Evolutionary conservation across 1,284 basidiomycete species (phyloP).

Genomic region (Ustilago shanxiensis): DNA sequence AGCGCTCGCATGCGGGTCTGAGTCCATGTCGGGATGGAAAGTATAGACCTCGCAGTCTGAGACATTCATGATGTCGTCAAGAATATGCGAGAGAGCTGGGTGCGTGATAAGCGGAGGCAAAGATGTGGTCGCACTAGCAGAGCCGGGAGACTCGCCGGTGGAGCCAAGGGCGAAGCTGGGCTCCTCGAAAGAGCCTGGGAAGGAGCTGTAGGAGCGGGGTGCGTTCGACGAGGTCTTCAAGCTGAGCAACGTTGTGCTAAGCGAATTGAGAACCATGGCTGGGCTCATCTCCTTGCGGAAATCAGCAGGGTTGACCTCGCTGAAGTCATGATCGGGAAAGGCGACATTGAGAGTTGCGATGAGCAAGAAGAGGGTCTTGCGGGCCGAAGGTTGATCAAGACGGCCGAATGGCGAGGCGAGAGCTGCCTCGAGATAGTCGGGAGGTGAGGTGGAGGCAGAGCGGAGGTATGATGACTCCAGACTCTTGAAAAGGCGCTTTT

Average conservation of each 20-base stretch:
- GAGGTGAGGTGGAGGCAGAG: slow-evolving; percentile 65
- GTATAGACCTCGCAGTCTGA: slow-evolving; percentile 95
- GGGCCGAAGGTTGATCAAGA: slow-evolving; percentile 74
- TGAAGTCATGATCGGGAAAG: slow-evolving; percentile 98
- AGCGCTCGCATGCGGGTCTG: slow-evolving; percentile 85
- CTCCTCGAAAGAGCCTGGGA: slow-evolving; percentile 63
- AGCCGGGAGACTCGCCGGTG: slow-evolving; percentile 27
- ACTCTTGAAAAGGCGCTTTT: slow-evolving; percentile 94
- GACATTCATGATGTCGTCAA: slow-evolving; percentile 91
- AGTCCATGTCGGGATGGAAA: slow-evolving; percentile 92
- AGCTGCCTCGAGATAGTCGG: slow-evolving; percentile 64
- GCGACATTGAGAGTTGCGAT: slow-evolving; percentile 97
- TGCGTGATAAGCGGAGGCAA: slow-evolving; percentile 72
- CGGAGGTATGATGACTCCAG: slow-evolving; percentile 73
- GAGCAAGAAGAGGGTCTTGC: slow-evolving; percentile 91
- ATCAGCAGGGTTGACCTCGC: slow-evolving; percentile 88
- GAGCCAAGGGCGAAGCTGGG: slow-evolving; percentile 40
- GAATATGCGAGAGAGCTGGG: slow-evolving; percentile 84
- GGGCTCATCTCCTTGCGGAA: slow-evolving; percentile 77
- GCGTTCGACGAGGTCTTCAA: slow-evolving; percentile 59
- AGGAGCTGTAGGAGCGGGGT: slow-evolving; percentile 58
- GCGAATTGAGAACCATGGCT: slow-evolving; percentile 65
- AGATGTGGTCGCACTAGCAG: slow-evolving; percentile 23
- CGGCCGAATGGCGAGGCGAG: slow-evolving; percentile 70
- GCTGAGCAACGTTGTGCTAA: slow-evolving; percentile 66